Evolutionary conservation across 345 rosid species (phyloP), one percentile per base, ranked within the genome.

Genomic region (Aurinia saxatilis): DNA sequence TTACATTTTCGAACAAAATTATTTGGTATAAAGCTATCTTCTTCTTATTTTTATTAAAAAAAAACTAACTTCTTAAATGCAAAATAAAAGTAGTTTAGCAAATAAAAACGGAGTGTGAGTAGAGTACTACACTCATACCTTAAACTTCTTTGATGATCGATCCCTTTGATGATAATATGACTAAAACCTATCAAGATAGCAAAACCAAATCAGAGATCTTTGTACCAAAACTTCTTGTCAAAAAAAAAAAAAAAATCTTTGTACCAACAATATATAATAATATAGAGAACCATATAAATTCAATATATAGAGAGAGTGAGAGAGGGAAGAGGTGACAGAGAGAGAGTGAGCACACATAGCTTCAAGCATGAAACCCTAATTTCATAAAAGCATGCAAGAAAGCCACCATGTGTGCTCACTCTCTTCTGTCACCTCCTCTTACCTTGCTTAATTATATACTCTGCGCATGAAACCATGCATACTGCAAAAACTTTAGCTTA

Each of bases 361-460:
- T 83, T 87, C 95, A 59, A 82, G 92, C 95, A 83, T 71, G 82
- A 70, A 70, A 57, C 65, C 59, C 57, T 63, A 57, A 31, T 30
- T 29, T 0, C 0, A 3, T 14, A 40, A 59, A 55, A 58, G n/a
- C 76, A 81, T 83, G 97, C 97, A 87, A 73, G 92, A 84, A 85
- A 85, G 42, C 27, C 65, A 72, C 95, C 87, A 79, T 82, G 79
- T 77, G 97, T 90, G 97, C 97, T 90, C 97, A 85, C 97, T 90
- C 92, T 90, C 95, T 90, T 87, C 97, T 90, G 97, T 90, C 95
- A 87, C 88, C 95, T 66, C 86, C 82, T 51, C 72, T 73, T 81
- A 78, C 86, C 82, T 71, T 61, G 14, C 38, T n/a, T n/a, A n/a
- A n/a, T n/a, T n/a, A n/a, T n/a, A 38, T 29, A 18, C 34, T 33